Base-by-base conservation (phyloP, 1,284 basidiomycete species). In the Sporisorium exsertum region DNA sequence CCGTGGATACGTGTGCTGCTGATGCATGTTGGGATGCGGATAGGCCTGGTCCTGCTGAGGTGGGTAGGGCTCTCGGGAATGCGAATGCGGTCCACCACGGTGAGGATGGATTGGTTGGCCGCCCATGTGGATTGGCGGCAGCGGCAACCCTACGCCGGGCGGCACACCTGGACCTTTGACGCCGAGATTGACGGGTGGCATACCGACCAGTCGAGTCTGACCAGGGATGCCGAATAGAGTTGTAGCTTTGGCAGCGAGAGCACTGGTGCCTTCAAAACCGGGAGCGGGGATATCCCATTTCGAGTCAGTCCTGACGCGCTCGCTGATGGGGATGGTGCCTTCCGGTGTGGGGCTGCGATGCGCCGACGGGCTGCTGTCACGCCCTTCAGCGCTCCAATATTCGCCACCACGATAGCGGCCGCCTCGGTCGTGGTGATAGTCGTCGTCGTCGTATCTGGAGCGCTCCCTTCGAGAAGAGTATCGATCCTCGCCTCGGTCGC, bases 191-290 rank as follows among this genome's bases (percentile, higher is more conserved):
- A 71, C 65, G 16, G 73, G 73, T 6, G 73, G 73, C 68, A 79
- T 72, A 20, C 76, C 71, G 16, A 94, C 92, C 20, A 93, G 94
- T 43, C 94, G 90, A 82, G 94, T 94, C 59, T 94, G 93, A 58
- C 94, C 94, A 53, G 94, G 94, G 53, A 95, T 90, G 83, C 94
- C 95, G 89, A 96, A 96, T 64, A 95, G 87, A 72, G 94, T 94
- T 92, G 95, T 97, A 87, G 95, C 93, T 87, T 99, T 99, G 26
- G 96, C 96, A 84, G 97, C 94, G 88, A 95, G 90, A 16, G 95
- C 94, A 3, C 92, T 92, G 80, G 97, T 94, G 79, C 93, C 92
- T 83, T 98, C 95, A 79, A 97, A 99, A 22, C 95, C 95, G 15
- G 93, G 92, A 13, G 96, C 94, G 85, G 93, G 92, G 27, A 97